Base-by-base conservation (phyloP, 192 early-diverging fungal species). In the Lunasporangiospora selenospora region DNA sequence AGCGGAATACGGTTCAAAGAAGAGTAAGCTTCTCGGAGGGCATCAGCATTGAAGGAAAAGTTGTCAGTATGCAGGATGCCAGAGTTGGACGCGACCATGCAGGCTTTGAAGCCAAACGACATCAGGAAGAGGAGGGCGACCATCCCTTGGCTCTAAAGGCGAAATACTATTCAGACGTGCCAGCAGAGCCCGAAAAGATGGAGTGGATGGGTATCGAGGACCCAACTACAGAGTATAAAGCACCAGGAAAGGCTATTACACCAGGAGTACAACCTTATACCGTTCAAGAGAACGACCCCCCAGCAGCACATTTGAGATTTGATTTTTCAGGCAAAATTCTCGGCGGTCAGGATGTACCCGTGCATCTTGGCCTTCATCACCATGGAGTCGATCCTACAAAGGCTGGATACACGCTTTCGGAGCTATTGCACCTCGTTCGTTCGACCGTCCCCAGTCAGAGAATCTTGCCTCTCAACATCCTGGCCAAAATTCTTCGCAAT, bases 351-450 rank as follows among this genome's bases (percentile, higher is more conserved):
- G 77, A 91, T 3, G 70, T 88, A 2, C 86, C 90, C 2, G 65
- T 77, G 0, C 77, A 88, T 50, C 70, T 76, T 1, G 96, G 92
- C 6, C 77, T 98, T 11, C 92, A 96, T 79, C 96, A 98, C 71
- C 96, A 98, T 58, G 94, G 93, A 7, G 87, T 89, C 18, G 84
- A 91, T 27, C 93, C 96, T 11, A 87, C 87, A 0, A 80, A 85
- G 51, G 87, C 96, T 18, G 96, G 96, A 26, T 98, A 96, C 75
- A 92, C 93, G 0, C 63, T 95, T 0, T 80, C 87, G 0, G 95
- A 97, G 75, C 65, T 97, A 13, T 71, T 94, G 27, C 87, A 92
- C 67, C 76, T 97, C 36, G 85, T 88, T 41, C 87, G 91, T 49
- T 95, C 93, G 55, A 87, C 89, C 5, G 87, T 92, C 3, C 90